Evolutionary conservation across 805 yeast species (phyloP), one percentile per base, ranked within the genome.

Genomic region (Teunomyces stri): DNA sequence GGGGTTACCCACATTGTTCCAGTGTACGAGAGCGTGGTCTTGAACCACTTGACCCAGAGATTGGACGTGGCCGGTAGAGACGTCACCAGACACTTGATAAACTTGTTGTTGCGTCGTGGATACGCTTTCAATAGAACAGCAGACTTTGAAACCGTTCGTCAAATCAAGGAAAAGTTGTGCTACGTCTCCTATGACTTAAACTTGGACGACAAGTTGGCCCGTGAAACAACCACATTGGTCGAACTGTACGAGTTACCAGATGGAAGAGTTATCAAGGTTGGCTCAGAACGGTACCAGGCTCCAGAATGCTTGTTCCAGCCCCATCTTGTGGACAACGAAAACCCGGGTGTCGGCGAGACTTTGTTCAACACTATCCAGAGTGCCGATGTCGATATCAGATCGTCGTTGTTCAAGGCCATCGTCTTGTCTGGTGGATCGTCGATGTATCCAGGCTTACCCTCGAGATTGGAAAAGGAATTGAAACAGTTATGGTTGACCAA

Each of bases 1-100:
- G 98, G 98, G 70, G 99, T 92, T 41, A 94, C 99, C 3, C 99
- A 94, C 65, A 86, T 94, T 68, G 97, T 94, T 37, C 99, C 99
- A 18, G 99, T 94, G 34, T 94, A 94, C 67, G 98, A 94, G 70
- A 85, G 95, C 4, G 96, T 89, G 37, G 99, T 94, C n/a, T 79
- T 94, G 64, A 92, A 89, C 66, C 98, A 94, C 68, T 76, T 89
- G 59, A 92, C 97, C 15, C 81, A 85, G 61, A 83, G 99, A 65
- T 75, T 94, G 58, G 97, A 94, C 66, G 96, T 94, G 51, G 99
- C 99, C 4, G 99, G 99, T 58, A 82, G 99, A 67, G 99, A 94
- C 62, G 97, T 94, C 42, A 94, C 99, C n/a, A 82, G 97, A 62
- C 89, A 94, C 68, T 77, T 94, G 69, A 91, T 94, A 69, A 94